phyloP scores from a whole-genome alignment of 306 rosid genomes.

The Gynostemma pentaphyllum region DNA sequence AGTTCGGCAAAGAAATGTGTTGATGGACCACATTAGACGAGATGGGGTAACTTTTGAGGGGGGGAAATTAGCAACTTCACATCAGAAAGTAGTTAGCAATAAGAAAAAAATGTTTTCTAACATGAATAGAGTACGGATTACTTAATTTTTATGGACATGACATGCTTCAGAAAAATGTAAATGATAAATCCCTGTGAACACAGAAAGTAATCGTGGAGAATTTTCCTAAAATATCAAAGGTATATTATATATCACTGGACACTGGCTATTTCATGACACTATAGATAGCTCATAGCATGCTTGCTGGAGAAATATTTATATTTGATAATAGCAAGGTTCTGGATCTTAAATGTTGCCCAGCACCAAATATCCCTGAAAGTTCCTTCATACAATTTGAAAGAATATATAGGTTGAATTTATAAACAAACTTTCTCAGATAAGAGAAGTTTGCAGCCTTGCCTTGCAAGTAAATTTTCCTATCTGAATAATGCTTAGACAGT shows the following conservation, averaged over 20 bases:
- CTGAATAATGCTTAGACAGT: neutral
- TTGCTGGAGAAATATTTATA: neutral
- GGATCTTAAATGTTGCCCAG: neutral
- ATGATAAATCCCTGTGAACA: neutral
- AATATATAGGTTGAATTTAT: neutral
- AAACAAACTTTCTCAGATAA: neutral
- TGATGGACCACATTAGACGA: neutral
- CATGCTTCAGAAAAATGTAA: neutral
- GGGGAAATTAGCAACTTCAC: neutral
- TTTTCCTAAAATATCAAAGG: neutral
- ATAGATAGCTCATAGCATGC: neutral
- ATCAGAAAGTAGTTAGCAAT: neutral
- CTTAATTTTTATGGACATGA: neutral
- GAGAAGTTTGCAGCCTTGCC: slow-evolving; percentile 4
- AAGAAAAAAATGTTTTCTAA: neutral
- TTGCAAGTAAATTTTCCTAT: neutral
- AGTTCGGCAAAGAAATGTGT: slow-evolving; percentile 8
- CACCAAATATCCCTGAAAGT: neutral
- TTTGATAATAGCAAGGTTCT: neutral
- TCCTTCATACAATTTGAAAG: neutral
- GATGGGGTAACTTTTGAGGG: neutral
- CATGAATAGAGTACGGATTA: neutral
- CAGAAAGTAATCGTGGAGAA: neutral
- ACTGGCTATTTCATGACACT: neutral
- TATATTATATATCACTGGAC: too few species aligned